phyloP scores from a whole-genome alignment of 768 basidiomycete species.

The Amanita exitialis region DNA sequence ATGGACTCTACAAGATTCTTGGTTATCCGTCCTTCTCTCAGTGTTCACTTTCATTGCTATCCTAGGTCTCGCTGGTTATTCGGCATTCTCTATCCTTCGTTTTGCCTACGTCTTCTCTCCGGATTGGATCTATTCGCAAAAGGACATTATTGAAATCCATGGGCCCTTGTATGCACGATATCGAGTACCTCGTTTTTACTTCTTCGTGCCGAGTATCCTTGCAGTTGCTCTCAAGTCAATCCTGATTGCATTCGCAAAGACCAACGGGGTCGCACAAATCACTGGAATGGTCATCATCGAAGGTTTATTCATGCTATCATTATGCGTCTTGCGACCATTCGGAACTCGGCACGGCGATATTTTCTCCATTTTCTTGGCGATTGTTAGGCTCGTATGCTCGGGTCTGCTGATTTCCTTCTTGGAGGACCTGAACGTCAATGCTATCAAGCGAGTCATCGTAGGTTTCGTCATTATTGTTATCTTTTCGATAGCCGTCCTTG shows the following conservation, averaged over 20 bases:
- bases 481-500: conserved; percentile 58
- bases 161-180: conserved; percentile 61
- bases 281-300: conserved; percentile 61
- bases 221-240: conserved; percentile 58
- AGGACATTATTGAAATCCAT: conserved; percentile 27
- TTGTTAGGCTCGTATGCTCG: conserved; percentile 60
- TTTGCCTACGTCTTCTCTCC: conserved; percentile 22
- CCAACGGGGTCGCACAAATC: conserved; percentile 58
- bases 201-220: conserved; percentile 46
- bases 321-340: conserved; percentile 52
- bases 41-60: conserved; percentile 54
- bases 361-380: conserved; percentile 54
- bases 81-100: conserved; percentile 39
- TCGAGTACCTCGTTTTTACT: conserved; percentile 58
- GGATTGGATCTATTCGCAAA: conserved; percentile 21
- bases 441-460: conserved; percentile 77
- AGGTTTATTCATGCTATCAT: conserved; percentile 38
- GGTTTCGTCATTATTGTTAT: conserved; percentile 67
- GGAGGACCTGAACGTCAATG: conserved; percentile 45
- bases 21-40: conserved; percentile 75
- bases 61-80: conserved; percentile 35
- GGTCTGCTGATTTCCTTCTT: conserved; percentile 74
- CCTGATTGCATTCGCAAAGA: conserved; percentile 58
- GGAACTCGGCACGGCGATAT: conserved; percentile 62
- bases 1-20: conserved; percentile 86